These are phyloP conservation scores for Didymella pinodella DNA, from an alignment of 2,329 filamentous ascomycete species.

Conservation along the genomic window DNA sequence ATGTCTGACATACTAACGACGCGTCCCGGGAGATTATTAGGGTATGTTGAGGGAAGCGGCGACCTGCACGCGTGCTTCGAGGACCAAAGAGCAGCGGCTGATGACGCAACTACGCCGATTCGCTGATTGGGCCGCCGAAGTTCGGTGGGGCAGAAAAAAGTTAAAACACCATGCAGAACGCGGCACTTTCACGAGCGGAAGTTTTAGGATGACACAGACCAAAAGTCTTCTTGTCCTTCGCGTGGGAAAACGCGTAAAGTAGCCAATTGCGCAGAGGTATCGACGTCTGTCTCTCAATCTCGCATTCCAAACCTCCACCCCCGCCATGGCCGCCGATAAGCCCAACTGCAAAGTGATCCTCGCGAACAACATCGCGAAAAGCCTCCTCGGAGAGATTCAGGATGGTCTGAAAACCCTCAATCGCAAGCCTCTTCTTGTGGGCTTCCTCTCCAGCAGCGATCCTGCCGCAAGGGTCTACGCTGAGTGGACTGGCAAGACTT, in stretches of 20 bases:
- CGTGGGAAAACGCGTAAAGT: conserved; percentile 18
- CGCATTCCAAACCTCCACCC: conserved; percentile 10
- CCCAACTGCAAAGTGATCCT: conserved; percentile 88
- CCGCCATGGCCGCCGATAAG: conserved; percentile 50
- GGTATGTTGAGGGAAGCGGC: conserved; percentile 12
- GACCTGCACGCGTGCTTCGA: conserved; percentile 22
- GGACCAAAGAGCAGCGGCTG: conserved; percentile 26
- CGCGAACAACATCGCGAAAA: conserved; percentile 85
- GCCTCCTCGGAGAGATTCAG: conserved; percentile 78
- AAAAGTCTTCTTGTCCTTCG: conserved; percentile 20
- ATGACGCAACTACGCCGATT: conserved; percentile 25
- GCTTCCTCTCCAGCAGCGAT: conserved; percentile 91
- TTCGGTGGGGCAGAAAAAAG: conserved; percentile 27
- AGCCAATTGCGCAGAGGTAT: conserved; percentile 1
- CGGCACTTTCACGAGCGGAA: conserved; percentile 17
- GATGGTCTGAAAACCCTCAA: conserved; percentile 76
- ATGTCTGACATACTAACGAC: conserved; percentile 59
- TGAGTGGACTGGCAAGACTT: conserved; percentile 97
- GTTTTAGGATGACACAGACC: conserved; percentile 25
- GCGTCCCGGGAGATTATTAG: conserved; percentile 12
- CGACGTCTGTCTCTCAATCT: conserved; percentile 2
- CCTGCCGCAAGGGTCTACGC: conserved; percentile 92
- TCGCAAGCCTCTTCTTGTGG: conserved; percentile 80
- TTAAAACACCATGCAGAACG: conserved; percentile 18
- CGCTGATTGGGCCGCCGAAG: conserved; percentile 23